Conservation (phyloP, 139 green algal genomes). For the Chlamydomonas sp. region DNA sequence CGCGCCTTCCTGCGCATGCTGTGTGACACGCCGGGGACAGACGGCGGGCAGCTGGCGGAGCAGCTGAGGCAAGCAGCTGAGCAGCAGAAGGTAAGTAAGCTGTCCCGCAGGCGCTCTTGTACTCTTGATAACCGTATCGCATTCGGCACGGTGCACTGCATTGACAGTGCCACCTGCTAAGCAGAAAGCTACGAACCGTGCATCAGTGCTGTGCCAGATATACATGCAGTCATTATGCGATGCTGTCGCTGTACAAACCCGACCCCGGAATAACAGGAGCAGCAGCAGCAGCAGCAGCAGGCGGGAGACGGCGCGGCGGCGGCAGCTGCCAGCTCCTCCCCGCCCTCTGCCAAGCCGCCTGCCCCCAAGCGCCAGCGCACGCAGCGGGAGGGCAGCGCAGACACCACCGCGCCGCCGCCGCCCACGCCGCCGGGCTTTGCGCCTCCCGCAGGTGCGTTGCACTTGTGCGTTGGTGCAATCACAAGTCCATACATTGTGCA, state of each 20-base stretch:
- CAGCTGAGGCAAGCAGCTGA: background rate
- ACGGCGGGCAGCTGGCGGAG: background rate
- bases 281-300: background rate
- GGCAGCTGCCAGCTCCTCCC: background rate
- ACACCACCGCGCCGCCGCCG: background rate
- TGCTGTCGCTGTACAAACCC: too few species aligned
- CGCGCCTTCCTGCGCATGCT: slow-evolving; percentile 79
- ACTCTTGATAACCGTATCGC: too few species aligned
- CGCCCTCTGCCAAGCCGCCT: too few species aligned
- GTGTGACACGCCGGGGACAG: slow-evolving; percentile 23
- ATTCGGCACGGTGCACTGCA: too few species aligned
- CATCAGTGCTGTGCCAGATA: too few species aligned
- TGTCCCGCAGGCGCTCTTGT: slow-evolving; percentile 2
- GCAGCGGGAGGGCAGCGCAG: too few species aligned
- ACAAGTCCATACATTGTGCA: too few species aligned
- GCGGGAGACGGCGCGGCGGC: background rate
- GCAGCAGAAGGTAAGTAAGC: slow-evolving; percentile 22
- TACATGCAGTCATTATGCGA: too few species aligned
- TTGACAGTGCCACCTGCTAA: too few species aligned
- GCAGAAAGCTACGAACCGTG: too few species aligned
- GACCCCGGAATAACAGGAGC: background rate
- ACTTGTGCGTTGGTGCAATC: too few species aligned
- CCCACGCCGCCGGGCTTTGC: background rate
- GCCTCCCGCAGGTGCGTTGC: background rate
- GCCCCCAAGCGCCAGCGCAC: too few species aligned